A percentile compares a stretch with the other conserved stretches of the same genome.
Evolutionary conservation across 371 early-diverging fungal species (phyloP).

Genomic region (Rhizopus arrhizus): DNA sequence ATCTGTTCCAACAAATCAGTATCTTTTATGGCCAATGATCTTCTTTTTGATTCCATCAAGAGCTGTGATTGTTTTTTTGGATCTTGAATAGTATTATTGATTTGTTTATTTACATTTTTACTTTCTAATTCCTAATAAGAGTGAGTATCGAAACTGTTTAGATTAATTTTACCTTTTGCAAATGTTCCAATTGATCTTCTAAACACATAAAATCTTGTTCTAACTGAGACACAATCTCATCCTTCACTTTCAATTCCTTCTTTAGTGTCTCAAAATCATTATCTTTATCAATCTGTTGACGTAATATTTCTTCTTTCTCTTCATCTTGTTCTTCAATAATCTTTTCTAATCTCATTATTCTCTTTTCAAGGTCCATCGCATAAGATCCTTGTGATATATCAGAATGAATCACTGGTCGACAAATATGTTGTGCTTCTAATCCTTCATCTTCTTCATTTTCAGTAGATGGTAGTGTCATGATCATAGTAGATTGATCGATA

Average conservation of each 20-base stretch:
- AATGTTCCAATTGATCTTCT: slow-evolving; percentile 46
- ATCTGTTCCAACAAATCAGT: slow-evolving; percentile 47
- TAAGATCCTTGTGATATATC: slow-evolving; percentile 49
- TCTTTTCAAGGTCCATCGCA: slow-evolving; percentile 49
- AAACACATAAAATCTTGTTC: slow-evolving; percentile 53
- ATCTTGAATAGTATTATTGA: slow-evolving; percentile 24
- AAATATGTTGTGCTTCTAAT: slow-evolving; percentile 55
- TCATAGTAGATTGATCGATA: slow-evolving; percentile 49
- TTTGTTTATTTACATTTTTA: slow-evolving; percentile 16
- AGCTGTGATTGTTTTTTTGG: slow-evolving; percentile 53
- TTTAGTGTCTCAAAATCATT: slow-evolving; percentile 51
- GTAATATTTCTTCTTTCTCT: slow-evolving; percentile 41
- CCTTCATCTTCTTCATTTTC: slow-evolving; percentile 32
- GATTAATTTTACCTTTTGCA: slow-evolving; percentile 47
- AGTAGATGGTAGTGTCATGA: slow-evolving; percentile 51
- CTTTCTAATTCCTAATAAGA: slow-evolving; percentile 27
- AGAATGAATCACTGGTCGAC: slow-evolving; percentile 54
- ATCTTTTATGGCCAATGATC: slow-evolving; percentile 51
- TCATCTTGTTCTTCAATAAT: slow-evolving; percentile 45
- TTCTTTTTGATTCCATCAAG: slow-evolving; percentile 53
- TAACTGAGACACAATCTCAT: slow-evolving; percentile 53
- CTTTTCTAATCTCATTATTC: slow-evolving; percentile 39
- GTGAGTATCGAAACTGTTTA: background rate
- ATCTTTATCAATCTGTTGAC: slow-evolving; percentile 44
- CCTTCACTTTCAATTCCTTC: slow-evolving; percentile 51